Percentiles rank a stretch among this genome's conserved stretches.
Conservation (phyloP, 257 asterid genomes). For the Haberlea rhodopensis region DNA sequence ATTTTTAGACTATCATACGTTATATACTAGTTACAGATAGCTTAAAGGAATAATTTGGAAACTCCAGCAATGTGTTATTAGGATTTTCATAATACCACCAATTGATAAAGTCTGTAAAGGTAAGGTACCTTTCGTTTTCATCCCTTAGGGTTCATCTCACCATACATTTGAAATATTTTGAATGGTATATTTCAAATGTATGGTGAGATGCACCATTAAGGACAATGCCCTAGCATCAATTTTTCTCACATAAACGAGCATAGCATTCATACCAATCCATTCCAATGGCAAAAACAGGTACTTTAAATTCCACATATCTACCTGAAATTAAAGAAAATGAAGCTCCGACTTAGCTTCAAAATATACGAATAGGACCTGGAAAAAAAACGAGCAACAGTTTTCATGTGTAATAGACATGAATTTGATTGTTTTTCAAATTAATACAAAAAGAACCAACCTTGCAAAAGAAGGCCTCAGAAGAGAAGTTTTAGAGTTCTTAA, state of each 20-base stretch:
- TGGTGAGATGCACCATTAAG: too few species aligned
- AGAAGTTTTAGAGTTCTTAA: conserved; percentile 68
- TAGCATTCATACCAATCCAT: conserved; percentile 86
- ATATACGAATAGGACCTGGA: not conserved
- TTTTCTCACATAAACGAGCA: conserved; percentile 81
- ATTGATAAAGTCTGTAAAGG: conserved; percentile 70
- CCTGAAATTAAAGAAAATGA: conserved; percentile 31
- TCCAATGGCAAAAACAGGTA: conserved; percentile 52
- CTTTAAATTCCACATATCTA: conserved; percentile 51
- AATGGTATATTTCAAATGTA: too few species aligned
- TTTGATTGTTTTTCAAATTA: too few species aligned
- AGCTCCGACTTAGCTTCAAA: not conserved
- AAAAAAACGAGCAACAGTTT: too few species aligned
- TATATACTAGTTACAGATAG: too few species aligned
- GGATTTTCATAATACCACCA: conserved; percentile 75
- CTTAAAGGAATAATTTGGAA: not conserved
- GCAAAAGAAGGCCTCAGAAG: conserved; percentile 78
- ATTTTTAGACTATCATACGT: too few species aligned
- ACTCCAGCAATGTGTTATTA: conserved; percentile 59
- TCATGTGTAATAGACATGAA: too few species aligned
- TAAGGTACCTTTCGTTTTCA: too few species aligned
- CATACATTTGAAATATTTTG: too few species aligned
- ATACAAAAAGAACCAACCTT: conserved; percentile 45
- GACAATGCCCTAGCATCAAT: too few species aligned
- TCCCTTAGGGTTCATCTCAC: too few species aligned